These are phyloP conservation scores for Apiotrichum gracile DNA, from an alignment of 1,284 basidiomycete genomes.

Conservation along the genomic window DNA sequence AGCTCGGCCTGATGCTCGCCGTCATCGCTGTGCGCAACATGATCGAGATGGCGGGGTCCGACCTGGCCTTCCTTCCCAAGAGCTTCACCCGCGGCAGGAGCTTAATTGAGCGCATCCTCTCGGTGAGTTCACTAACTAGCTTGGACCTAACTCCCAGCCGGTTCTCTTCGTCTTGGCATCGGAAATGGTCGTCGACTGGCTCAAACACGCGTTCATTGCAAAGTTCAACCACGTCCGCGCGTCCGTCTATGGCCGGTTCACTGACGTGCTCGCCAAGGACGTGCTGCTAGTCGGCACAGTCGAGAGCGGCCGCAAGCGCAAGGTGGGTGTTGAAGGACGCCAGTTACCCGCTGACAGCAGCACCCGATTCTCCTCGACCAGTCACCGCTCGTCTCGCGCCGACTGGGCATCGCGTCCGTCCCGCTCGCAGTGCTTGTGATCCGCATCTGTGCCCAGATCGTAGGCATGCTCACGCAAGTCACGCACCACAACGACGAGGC, in stretches of 20 bases:
- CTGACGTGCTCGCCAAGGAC: conserved; percentile 92
- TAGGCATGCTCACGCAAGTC: conserved; percentile 54
- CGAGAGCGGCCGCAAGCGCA: conserved; percentile 48
- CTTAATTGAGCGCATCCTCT: conserved; percentile 71
- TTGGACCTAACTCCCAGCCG: conserved; percentile 54
- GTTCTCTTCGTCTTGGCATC: conserved; percentile 84
- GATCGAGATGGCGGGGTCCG: conserved; percentile 86
- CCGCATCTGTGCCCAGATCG: conserved; percentile 75
- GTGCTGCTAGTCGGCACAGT: conserved; percentile 66
- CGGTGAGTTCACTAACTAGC: conserved; percentile 53
- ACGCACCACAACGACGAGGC: conserved; percentile 25
- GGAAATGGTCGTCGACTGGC: conserved; percentile 95
- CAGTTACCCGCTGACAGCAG: conserved; percentile 49
- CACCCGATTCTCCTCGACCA: conserved; percentile 78
- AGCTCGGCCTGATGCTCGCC: conserved; percentile 81
- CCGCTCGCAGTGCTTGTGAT: conserved; percentile 89
- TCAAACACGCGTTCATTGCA: conserved; percentile 98
- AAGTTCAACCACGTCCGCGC: conserved; percentile 94
- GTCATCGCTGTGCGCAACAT: conserved; percentile 92
- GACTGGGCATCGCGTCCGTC: conserved; percentile 87
- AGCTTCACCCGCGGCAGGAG: conserved; percentile 78
- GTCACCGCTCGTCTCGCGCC: conserved; percentile 85
- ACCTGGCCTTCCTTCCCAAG: conserved; percentile 72
- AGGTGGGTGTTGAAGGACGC: conserved; percentile 50
- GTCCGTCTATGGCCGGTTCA: conserved; percentile 90